phyloP scores from a whole-genome alignment of 768 basidiomycete genomes.

The Termitomyces bulborhizus region DNA sequence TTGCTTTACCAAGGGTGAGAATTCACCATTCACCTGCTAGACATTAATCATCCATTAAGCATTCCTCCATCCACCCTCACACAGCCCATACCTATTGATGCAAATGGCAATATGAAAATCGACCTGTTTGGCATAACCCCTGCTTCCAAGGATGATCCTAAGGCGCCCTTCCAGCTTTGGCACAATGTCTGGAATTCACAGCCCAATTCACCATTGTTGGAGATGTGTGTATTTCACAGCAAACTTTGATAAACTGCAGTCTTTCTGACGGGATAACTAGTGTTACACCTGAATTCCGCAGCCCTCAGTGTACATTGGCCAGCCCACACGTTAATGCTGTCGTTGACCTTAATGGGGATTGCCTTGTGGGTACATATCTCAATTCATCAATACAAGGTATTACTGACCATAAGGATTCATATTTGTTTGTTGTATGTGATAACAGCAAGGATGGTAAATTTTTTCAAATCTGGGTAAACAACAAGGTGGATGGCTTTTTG shows the following conservation, averaged over 20 bases:
- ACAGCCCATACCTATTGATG: constrained; percentile 85
- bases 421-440: constrained; percentile 86
- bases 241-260: not conserved
- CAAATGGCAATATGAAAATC: constrained; percentile 84
- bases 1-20: not conserved
- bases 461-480: constrained; percentile 92
- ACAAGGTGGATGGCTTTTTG: constrained; percentile 68
- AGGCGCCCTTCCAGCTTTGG: constrained; percentile 61
- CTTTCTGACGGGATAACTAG: constrained; percentile 26
- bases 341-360: constrained; percentile 93
- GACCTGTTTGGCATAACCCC: constrained; percentile 73
- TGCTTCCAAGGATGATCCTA: constrained; percentile 24
- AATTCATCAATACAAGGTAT: not conserved
- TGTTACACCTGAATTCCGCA: constrained; percentile 51
- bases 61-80: constrained; percentile 60
- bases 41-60: constrained; percentile 36
- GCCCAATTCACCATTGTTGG: constrained; percentile 48
- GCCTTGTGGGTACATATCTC: constrained; percentile 64
- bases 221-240: constrained; percentile 43
- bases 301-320: constrained; percentile 65
- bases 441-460: constrained; percentile 49
- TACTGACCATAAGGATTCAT: constrained; percentile 27
- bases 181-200: constrained; percentile 76
- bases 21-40: constrained; percentile 17
- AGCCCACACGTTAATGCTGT: constrained; percentile 94